Percentiles rank a stretch among this genome's conserved stretches.
Conservation (phyloP, 306 rosid genomes). For the Argentina anserina region DNA sequence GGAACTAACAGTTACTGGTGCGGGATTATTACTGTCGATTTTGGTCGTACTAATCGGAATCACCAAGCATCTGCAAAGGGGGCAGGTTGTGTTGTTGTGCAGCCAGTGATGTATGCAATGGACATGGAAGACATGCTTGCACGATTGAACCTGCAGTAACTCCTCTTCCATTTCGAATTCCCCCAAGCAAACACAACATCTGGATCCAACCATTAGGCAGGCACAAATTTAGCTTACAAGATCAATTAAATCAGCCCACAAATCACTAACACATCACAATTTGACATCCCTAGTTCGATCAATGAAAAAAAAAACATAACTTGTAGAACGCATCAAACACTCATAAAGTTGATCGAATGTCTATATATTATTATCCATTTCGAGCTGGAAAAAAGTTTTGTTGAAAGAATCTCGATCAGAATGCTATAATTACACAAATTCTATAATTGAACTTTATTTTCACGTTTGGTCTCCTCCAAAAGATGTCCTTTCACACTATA, state of each 20-base stretch:
- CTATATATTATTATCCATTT: background rate
- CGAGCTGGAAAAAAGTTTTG: background rate
- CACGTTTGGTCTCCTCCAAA: slow-evolving; percentile 33
- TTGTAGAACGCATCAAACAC: background rate
- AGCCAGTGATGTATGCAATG: slow-evolving; percentile 79
- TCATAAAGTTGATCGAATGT: no score
- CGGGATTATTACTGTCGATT: background rate
- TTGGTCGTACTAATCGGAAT: slow-evolving; percentile 32
- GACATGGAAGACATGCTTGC: slow-evolving; percentile 77
- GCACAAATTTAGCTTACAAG: background rate
- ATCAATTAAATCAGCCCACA: background rate
- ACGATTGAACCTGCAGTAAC: slow-evolving; percentile 56
- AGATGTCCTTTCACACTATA: slow-evolving; percentile 25
- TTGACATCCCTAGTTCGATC: no score
- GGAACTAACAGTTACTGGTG: background rate
- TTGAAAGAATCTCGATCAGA: slow-evolving; percentile 7
- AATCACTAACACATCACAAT: no score
- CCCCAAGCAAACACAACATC: slow-evolving; percentile 85
- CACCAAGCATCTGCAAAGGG: slow-evolving; percentile 73
- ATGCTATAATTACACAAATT: slow-evolving; percentile 3
- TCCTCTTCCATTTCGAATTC: slow-evolving; percentile 77
- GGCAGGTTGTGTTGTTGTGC: slow-evolving; percentile 71
- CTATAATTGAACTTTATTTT: slow-evolving; percentile 13
- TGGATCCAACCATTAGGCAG: slow-evolving; percentile 16
- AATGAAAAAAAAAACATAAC: background rate